phyloP scores from a whole-genome alignment of 2,329 filamentous ascomycete genomes.

The Rutstroemia sp. region DNA sequence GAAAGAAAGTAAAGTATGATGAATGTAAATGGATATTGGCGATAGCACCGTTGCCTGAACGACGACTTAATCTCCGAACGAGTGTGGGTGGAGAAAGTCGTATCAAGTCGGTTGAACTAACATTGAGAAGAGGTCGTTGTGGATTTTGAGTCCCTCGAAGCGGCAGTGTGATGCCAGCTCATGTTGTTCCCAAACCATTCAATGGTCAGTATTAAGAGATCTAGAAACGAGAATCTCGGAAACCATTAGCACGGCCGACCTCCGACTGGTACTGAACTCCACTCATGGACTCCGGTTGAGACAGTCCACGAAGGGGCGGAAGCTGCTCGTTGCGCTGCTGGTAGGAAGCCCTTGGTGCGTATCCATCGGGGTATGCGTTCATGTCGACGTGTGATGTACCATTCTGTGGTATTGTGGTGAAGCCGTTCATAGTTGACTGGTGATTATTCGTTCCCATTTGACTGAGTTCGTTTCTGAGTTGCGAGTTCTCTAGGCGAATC shows the following conservation, averaged over 20 bases:
- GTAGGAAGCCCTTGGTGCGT: conserved; percentile 1
- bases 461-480: conserved; percentile 24
- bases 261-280: conserved; percentile 49
- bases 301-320: conserved; percentile 14
- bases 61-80: not conserved
- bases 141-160: not conserved
- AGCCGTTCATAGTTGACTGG: conserved; percentile 10
- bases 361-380: conserved; percentile 3
- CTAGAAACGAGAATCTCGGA: conserved; percentile 7
- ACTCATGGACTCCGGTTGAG: conserved; percentile 52
- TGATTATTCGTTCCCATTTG: conserved; percentile 30
- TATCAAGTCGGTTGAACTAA: no score
- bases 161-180: not conserved
- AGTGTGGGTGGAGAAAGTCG: no score
- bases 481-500: conserved; percentile 25
- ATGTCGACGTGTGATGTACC: conserved; percentile 8
- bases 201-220: not conserved
- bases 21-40: not conserved
- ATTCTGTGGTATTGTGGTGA: conserved; percentile 8
- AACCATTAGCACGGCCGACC: not conserved
- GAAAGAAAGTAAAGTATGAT: not conserved
- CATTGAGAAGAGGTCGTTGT: no score
- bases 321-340: conserved; percentile 29
- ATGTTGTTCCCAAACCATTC: not conserved
- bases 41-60: not conserved